Base-by-base conservation (phyloP, 257 asterid species). In the Cordia subcordata region DNA sequence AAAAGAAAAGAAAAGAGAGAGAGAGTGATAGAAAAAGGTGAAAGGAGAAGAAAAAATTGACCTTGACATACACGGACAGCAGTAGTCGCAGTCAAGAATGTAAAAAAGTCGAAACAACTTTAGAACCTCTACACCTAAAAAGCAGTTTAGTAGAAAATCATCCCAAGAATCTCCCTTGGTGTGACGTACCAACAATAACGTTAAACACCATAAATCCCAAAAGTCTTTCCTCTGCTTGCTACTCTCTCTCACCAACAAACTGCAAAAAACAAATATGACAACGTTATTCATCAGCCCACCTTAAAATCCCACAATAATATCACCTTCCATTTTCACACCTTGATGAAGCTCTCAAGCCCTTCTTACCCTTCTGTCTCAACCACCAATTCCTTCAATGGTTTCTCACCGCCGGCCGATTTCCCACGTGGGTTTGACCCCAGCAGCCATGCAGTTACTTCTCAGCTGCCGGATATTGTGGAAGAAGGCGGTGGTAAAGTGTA, bases 401-500 rank as follows among this genome's bases (percentile, higher is more conserved):
- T 57, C 57, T 70, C 64, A 5, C 59, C 63, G 23, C 33, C 54
- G 57, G 61, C 46, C 42, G 59, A 58, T 61, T 68, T 65, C 65
- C 50, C 18, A 39, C 46, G 17, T 27, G 70, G 72, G 58, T 56
- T 67, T 64, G 47, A 62, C 39, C 53, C 63, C 58, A 50, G 71
- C 47, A 65, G 66, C 60, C 73, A 32, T 13, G 47, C 12, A 46
- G 32, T 20, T 60, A 39, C 50, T 55, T 62, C 71, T 46, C 67
- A 21, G 51, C 20, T 66, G 37, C 63, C 70, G 63, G 80, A 66
- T 49, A 20, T 54, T 10, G 78, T 58, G 6, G 60, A 58, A 49
- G 76, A 66, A 65, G 71, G 68, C 65, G 81, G 76, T 4, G 77
- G 55, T 32, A 56, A 57, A 44, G 89, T 89, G 37, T 67, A 76